Percentiles rank a stretch among this genome's conserved stretches.
Evolutionary conservation across 2,329 filamentous ascomycete genomes (phyloP).

Genomic region (Cercospora sp.): DNA sequence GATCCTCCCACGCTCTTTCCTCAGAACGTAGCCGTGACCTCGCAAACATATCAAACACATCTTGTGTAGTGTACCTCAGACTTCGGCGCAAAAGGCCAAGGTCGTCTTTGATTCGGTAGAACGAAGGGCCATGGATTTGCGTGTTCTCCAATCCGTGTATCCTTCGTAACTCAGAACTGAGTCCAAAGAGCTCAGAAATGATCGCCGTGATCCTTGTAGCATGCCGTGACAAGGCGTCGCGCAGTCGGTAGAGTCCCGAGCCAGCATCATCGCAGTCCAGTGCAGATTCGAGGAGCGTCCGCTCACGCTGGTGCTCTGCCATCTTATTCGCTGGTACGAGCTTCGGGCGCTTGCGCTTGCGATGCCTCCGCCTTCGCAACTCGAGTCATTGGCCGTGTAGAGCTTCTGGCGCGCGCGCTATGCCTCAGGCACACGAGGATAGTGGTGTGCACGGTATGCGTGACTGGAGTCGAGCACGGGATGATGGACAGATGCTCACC

Average conservation of each 20-base stretch:
- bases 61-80: conserved; percentile 54
- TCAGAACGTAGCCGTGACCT: conserved; percentile 46
- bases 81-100: conserved; percentile 52
- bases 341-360: conserved; percentile 16
- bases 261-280: conserved; percentile 26
- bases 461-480: conserved; percentile 24
- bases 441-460: conserved; percentile 9
- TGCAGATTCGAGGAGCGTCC: conserved; percentile 21
- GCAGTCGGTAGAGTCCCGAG: conserved; percentile 49
- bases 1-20: conserved; percentile 53
- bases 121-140: conserved; percentile 43
- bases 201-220: conserved; percentile 55
- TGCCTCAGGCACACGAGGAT: conserved; percentile 13
- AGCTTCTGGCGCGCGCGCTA: not conserved
- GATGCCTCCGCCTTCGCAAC: conserved; percentile 4
- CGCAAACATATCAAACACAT: conserved; percentile 51
- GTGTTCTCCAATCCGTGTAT: conserved; percentile 49
- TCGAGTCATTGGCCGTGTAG: conserved; percentile 7
- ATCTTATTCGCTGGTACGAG: conserved; percentile 22
- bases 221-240: conserved; percentile 53
- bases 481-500: not conserved
- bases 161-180: conserved; percentile 53
- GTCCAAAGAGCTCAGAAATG: conserved; percentile 57
- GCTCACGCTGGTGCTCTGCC: conserved; percentile 18
- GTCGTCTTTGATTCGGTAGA: conserved; percentile 49